A percentile compares a stretch with the other conserved stretches of the same genome.
These are phyloP conservation scores for Ramaria sp. DNA, from an alignment of 768 basidiomycete species.

Conservation along the genomic window DNA sequence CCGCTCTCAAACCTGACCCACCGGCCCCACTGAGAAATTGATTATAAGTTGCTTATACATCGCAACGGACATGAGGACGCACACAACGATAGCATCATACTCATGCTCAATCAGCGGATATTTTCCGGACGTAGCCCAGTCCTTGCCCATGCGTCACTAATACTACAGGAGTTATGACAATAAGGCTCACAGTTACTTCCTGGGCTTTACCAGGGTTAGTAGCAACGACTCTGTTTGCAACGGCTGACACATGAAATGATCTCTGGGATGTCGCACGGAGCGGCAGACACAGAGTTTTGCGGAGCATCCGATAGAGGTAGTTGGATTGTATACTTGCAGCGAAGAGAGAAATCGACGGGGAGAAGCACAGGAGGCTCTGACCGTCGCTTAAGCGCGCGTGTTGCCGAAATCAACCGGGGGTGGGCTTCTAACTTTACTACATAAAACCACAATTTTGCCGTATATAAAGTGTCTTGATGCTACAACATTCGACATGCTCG, in stretches of 20 bases:
- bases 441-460: too few species aligned
- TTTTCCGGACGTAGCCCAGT: conserved; percentile 55
- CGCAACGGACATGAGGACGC: conserved; percentile 24
- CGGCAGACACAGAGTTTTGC: conserved; percentile 47
- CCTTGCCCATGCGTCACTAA: conserved; percentile 33
- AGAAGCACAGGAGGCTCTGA: neutral
- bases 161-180: conserved; percentile 18
- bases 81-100: conserved; percentile 98
- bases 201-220: conserved; percentile 71
- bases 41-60: conserved; percentile 5
- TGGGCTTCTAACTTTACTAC: too few species aligned
- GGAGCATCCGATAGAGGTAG: conserved; percentile 41
- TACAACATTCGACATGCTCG: too few species aligned
- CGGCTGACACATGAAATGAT: conserved; percentile 55
- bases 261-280: conserved; percentile 35
- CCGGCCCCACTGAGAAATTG: conserved; percentile 71
- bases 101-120: conserved; percentile 98
- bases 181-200: conserved; percentile 56
- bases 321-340: conserved; percentile 15
- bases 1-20: conserved; percentile 95
- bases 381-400: too few species aligned
- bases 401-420: too few species aligned
- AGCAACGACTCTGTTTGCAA: conserved; percentile 49
- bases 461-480: too few species aligned
- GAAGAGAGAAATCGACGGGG: conserved; percentile 6